Evolutionary conservation across 371 early-diverging fungal genomes (phyloP).

Genomic region (Mucor mucedo): DNA sequence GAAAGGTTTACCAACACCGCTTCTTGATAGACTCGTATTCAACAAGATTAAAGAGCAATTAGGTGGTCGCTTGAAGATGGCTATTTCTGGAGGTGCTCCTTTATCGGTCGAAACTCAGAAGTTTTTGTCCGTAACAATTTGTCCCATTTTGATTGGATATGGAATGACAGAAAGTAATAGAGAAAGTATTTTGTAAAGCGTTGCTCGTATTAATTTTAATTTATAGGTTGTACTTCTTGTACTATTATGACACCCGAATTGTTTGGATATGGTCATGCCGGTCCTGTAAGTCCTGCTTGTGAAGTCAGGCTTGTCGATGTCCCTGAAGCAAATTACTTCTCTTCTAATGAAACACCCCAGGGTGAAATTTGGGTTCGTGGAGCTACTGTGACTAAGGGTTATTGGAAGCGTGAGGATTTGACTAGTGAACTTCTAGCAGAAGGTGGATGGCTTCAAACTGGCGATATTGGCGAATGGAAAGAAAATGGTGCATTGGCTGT

Average conservation of each 20-base stretch:
- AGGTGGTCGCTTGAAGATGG: constrained; percentile 77
- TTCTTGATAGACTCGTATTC: constrained; percentile 75
- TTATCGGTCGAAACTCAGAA: constrained; percentile 69
- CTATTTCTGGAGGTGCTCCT: constrained; percentile 84
- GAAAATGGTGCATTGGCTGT: constrained; percentile 65
- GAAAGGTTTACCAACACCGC: constrained; percentile 54
- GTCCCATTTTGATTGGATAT: constrained; percentile 74
- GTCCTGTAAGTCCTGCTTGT: constrained; percentile 76
- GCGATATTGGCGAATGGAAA: constrained; percentile 84
- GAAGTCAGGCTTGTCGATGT: constrained; percentile 89
- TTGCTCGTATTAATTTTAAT: constrained; percentile 4
- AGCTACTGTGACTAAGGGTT: constrained; percentile 63
- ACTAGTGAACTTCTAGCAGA: constrained; percentile 72
- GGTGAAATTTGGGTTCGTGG: constrained; percentile 89
- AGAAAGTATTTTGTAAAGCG: background rate
- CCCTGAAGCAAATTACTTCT: constrained; percentile 74
- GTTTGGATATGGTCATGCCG: constrained; percentile 67
- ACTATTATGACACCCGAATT: constrained; percentile 60
- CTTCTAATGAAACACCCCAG: constrained; percentile 68
- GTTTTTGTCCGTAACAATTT: constrained; percentile 73
- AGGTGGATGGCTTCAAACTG: constrained; percentile 88
- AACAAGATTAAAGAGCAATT: constrained; percentile 70
- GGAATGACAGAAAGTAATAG: constrained; percentile 51
- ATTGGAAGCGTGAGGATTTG: constrained; percentile 69
- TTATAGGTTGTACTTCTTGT: constrained; percentile 51